A percentile compares a stretch with the other conserved stretches of the same genome.
These are phyloP conservation scores for Magnaporthiopsis rhizophila DNA, from an alignment of 2,329 filamentous ascomycete species.

Conservation along the genomic window DNA sequence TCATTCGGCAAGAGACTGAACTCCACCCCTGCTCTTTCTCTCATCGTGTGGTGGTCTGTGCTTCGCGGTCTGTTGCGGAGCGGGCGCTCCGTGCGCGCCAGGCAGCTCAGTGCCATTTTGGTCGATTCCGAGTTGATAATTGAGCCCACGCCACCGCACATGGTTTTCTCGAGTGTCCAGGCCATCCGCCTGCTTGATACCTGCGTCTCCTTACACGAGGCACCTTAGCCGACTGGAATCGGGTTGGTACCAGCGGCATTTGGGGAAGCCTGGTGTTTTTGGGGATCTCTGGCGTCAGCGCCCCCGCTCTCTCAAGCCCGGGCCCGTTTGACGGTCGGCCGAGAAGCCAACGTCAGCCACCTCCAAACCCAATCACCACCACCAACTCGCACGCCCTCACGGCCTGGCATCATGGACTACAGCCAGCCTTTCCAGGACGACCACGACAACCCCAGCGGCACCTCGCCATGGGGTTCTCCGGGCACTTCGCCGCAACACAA, in stretches of 20 bases:
- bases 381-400: background rate
- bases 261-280: background rate
- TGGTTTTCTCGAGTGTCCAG: background rate
- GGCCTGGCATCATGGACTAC: conserved; percentile 44
- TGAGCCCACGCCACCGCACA: background rate
- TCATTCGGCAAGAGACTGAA: too few species aligned
- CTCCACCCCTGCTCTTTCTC: background rate
- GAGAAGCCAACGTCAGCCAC: conserved; percentile 10
- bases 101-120: background rate
- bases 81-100: background rate
- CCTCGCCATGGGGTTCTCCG: conserved; percentile 51
- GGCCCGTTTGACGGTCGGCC: background rate
- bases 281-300: background rate
- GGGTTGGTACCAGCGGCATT: background rate
- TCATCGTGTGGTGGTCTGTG: background rate
- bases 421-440: conserved; percentile 49
- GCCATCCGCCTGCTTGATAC: background rate
- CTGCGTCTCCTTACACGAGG: background rate
- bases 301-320: background rate
- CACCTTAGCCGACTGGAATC: background rate
- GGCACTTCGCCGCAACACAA: conserved; percentile 40
- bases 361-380: conserved; percentile 1
- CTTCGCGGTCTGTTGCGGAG: too few species aligned
- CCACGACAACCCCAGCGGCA: conserved; percentile 43
- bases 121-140: too few species aligned